phyloP scores from a whole-genome alignment of 2,329 filamentous ascomycete species.

The Venturia oleaginea region DNA sequence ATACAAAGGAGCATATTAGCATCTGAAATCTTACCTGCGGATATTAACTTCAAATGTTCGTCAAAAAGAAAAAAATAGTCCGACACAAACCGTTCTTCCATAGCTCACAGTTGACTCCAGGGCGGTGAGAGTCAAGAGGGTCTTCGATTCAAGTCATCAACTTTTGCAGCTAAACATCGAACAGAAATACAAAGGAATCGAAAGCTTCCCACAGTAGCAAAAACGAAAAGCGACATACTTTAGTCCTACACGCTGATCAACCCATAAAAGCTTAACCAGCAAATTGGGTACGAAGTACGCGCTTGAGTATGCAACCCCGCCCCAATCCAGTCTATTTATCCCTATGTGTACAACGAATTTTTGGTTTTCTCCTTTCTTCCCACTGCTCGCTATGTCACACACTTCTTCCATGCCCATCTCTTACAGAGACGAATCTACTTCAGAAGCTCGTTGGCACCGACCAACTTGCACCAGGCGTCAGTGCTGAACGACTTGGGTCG shows the following conservation, averaged over 20 bases:
- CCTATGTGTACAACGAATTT: conserved; percentile 6
- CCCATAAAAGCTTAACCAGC: neutral
- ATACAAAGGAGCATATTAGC: no score
- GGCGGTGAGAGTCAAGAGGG: neutral
- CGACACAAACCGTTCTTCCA: no score
- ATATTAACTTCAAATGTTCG: no score
- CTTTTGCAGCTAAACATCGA: neutral
- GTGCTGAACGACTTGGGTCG: conserved; percentile 98
- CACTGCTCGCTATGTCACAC: neutral
- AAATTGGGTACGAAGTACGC: conserved; percentile 1
- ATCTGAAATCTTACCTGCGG: no score
- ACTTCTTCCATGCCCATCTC: neutral
- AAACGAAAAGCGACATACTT: neutral
- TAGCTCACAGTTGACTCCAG: no score
- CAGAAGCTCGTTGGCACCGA: conserved; percentile 47
- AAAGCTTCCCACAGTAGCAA: neutral
- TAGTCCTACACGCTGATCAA: conserved; percentile 1
- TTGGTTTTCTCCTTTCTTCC: neutral
- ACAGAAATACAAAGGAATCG: neutral
- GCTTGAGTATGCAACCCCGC: neutral
- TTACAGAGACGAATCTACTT: neutral
- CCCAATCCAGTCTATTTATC: neutral
- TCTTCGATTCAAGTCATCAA: neutral
- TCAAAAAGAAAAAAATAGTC: no score
- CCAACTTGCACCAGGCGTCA: conserved; percentile 89